Percentiles rank a stretch among this genome's conserved stretches.
Evolutionary conservation across 2,329 filamentous ascomycete species (phyloP).

Genomic region (Penicillium sp.): DNA sequence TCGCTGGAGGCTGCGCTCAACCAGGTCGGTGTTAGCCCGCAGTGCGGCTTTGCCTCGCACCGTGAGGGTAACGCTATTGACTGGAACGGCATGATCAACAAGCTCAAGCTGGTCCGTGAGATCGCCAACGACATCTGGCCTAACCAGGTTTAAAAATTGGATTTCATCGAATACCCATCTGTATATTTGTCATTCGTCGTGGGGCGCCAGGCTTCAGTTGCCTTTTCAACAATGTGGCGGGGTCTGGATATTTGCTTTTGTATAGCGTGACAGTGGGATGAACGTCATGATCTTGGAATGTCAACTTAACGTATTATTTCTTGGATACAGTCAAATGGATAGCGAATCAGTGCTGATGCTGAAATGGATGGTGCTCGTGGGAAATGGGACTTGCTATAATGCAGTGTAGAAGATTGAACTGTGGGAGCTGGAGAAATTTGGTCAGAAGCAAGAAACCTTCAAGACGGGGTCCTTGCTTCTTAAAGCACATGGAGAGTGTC

Average conservation of each 20-base stretch:
- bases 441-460: neutral
- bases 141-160: conserved; percentile 44
- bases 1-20: conserved; percentile 65
- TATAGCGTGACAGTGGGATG: conserved; percentile 11
- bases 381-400: neutral
- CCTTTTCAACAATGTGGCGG: conserved; percentile 12
- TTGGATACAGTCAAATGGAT: conserved; percentile 15
- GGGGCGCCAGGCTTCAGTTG: conserved; percentile 3
- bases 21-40: conserved; percentile 66
- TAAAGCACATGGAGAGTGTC: neutral
- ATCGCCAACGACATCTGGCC: conserved; percentile 74
- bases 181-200: conserved; percentile 11
- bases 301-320: conserved; percentile 21
- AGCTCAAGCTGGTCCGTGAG: conserved; percentile 67
- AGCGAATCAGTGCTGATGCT: conserved; percentile 1
- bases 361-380: neutral
- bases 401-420: neutral
- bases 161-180: conserved; percentile 12
- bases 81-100: conserved; percentile 69
- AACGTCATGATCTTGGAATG: conserved; percentile 19
- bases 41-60: conserved; percentile 74
- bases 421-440: too few relatives aligned
- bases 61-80: conserved; percentile 69
- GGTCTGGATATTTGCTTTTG: conserved; percentile 7
- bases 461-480: neutral